phyloP scores from a whole-genome alignment of 495 filamentous ascomycete species.

The Geoglossum glabrum region DNA sequence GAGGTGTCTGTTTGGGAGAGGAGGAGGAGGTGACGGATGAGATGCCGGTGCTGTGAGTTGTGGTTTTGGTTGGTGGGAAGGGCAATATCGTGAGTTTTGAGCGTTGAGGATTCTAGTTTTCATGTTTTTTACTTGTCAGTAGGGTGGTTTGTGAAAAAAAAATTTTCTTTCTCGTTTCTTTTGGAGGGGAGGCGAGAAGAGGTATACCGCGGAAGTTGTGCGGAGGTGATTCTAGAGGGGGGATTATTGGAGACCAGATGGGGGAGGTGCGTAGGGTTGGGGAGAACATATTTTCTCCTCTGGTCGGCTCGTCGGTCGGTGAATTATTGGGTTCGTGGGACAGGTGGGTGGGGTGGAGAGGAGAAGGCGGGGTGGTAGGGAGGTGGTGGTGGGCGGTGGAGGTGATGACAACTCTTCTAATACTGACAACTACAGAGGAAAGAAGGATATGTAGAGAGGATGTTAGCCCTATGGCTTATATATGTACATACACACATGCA shows the following conservation, averaged over 20 bases:
- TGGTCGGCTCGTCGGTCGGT: no score
- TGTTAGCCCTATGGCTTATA: not conserved
- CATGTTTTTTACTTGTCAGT: not conserved
- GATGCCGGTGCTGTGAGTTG: constrained; percentile 2
- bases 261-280: constrained; percentile 30
- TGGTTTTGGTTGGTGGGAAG: constrained; percentile 23
- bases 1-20: constrained; percentile 10
- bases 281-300: constrained; percentile 35
- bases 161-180: not conserved
- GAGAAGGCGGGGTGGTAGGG: not conserved
- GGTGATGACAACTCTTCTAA: no score
- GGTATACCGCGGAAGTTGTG: constrained; percentile 29
- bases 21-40: constrained; percentile 32
- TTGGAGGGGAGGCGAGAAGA: not conserved
- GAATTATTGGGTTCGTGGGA: not conserved
- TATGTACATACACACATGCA: not conserved
- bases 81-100: constrained; percentile 34
- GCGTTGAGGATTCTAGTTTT: constrained; percentile 23
- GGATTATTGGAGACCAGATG: constrained; percentile 27
- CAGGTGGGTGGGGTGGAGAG: not conserved
- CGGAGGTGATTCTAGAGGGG: constrained; percentile 22
- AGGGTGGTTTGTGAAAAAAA: not conserved
- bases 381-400: no score
- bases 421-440: no score
- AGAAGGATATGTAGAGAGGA: not conserved